phyloP scores from a whole-genome alignment of 257 asterid genomes.

The Agastache rugosa region DNA sequence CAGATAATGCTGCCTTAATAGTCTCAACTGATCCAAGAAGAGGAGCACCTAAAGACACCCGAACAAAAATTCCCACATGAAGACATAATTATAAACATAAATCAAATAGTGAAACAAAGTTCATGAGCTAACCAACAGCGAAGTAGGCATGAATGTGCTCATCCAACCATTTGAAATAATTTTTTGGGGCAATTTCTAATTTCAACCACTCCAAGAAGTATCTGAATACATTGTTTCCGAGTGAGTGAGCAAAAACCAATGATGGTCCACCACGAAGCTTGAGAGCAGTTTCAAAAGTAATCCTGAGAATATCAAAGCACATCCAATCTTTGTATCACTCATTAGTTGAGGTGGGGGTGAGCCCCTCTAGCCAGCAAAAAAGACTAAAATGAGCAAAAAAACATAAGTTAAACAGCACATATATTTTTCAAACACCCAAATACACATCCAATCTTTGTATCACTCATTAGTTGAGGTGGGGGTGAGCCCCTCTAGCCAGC shows the following conservation, averaged over 20 bases:
- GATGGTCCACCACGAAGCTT: slow-evolving; percentile 98
- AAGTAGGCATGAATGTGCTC: slow-evolving; percentile 96
- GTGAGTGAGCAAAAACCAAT: slow-evolving; percentile 91
- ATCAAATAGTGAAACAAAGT: slow-evolving; percentile 32
- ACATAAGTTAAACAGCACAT: slow-evolving; percentile 14
- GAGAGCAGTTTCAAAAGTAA: slow-evolving; percentile 95
- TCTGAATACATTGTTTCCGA: slow-evolving; percentile 98
- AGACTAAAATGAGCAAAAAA: slow-evolving; percentile 7
- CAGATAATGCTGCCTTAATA: slow-evolving; percentile 81
- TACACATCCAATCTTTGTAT: slow-evolving; percentile 32
- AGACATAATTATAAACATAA: slow-evolving; percentile 22
- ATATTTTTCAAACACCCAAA: background rate
- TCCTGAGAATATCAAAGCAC: slow-evolving; percentile 63
- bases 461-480: slow-evolving; percentile 24
- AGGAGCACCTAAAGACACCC: slow-evolving; percentile 77
- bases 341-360: slow-evolving; percentile 22
- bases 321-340: slow-evolving; percentile 29
- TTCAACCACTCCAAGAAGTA: slow-evolving; percentile 99
- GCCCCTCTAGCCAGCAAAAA: slow-evolving; percentile 27
- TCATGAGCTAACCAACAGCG: slow-evolving; percentile 87
- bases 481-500: slow-evolving; percentile 22
- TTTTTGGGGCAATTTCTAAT: slow-evolving; percentile 93
- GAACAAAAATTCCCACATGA: slow-evolving; percentile 35
- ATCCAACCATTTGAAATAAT: slow-evolving; percentile 84
- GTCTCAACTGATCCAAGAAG: slow-evolving; percentile 92